A percentile compares a stretch with the other conserved stretches of the same genome.
phyloP scores from a whole-genome alignment of 2,329 filamentous ascomycete genomes.

The Sordariomycetes sp. region DNA sequence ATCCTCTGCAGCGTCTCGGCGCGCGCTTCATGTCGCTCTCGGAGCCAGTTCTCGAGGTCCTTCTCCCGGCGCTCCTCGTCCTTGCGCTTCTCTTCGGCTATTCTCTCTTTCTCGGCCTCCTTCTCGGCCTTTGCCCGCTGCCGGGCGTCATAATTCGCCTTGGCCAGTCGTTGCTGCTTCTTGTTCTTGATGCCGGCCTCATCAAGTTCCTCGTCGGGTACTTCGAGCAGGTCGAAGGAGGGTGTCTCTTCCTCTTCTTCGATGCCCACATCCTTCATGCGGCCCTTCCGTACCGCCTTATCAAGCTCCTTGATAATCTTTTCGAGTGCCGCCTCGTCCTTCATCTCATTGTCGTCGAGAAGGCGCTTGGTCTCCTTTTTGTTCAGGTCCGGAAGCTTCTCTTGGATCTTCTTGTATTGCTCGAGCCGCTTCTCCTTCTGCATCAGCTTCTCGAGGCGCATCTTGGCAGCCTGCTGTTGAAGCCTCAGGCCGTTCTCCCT shows the following conservation, averaged over 20 bases:
- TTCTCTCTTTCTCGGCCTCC: conserved; percentile 76
- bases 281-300: conserved; percentile 75
- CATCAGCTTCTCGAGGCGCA: conserved; percentile 89
- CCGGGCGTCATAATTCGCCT: conserved; percentile 87
- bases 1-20: conserved; percentile 65
- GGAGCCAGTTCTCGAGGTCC: conserved; percentile 78
- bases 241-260: conserved; percentile 70
- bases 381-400: conserved; percentile 59
- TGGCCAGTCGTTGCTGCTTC: conserved; percentile 82
- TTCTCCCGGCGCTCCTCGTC: conserved; percentile 78
- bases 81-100: conserved; percentile 71
- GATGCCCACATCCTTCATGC: conserved; percentile 86
- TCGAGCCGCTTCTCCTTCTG: conserved; percentile 93
- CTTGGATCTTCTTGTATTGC: conserved; percentile 80
- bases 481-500: conserved; percentile 86
- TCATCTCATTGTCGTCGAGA: conserved; percentile 82
- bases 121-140: conserved; percentile 94
- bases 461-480: conserved; percentile 94
- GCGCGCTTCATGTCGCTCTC: conserved; percentile 69
- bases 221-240: conserved; percentile 78
- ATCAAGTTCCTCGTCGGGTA: conserved; percentile 86
- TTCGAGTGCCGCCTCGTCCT: conserved; percentile 80
- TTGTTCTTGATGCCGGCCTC: conserved; percentile 88
- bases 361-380: conserved; percentile 88
- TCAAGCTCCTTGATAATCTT: conserved; percentile 82